Evolutionary conservation across 768 basidiomycete genomes (phyloP).

Genomic region (Lentinula detonsa): DNA sequence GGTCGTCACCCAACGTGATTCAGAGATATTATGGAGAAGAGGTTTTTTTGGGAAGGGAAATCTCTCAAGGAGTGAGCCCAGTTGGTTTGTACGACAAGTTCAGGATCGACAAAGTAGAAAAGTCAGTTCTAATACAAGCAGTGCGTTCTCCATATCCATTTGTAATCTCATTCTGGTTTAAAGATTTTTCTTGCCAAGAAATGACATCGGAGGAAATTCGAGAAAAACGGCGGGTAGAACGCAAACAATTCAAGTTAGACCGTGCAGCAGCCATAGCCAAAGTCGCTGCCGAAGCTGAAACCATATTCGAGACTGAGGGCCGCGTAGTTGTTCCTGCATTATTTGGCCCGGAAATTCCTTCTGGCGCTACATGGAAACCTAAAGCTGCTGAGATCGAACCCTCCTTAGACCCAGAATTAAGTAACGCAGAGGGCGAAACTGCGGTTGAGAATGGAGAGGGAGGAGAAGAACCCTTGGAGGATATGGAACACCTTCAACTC

Average conservation of each 20-base stretch:
- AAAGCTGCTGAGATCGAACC: conserved; percentile 11
- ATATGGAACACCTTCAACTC: conserved; percentile 88
- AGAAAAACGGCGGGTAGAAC: conserved; percentile 78
- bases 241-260: conserved; percentile 90
- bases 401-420: not conserved
- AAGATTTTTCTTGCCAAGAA: conserved; percentile 28
- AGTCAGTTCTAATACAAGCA: conserved; percentile 39
- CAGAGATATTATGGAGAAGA: conserved; percentile 71
- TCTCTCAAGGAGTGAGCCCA: conserved; percentile 91
- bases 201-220: conserved; percentile 90
- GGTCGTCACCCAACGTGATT: conserved; percentile 62
- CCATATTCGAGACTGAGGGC: conserved; percentile 64
- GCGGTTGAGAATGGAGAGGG: conserved; percentile 23
- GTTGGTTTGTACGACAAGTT: conserved; percentile 79
- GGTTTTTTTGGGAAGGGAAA: conserved; percentile 99
- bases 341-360: conserved; percentile 61
- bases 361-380: conserved; percentile 78
- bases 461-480: conserved; percentile 52
- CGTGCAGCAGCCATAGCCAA: conserved; percentile 84
- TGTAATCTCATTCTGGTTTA: not conserved
- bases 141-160: conserved; percentile 32
- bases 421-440: conserved; percentile 18
- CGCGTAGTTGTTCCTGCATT: conserved; percentile 56
- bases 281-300: conserved; percentile 75
- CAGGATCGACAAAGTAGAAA: conserved; percentile 54